phyloP scores from a whole-genome alignment of 371 early-diverging fungal genomes.

The Zychaea mexicana region DNA sequence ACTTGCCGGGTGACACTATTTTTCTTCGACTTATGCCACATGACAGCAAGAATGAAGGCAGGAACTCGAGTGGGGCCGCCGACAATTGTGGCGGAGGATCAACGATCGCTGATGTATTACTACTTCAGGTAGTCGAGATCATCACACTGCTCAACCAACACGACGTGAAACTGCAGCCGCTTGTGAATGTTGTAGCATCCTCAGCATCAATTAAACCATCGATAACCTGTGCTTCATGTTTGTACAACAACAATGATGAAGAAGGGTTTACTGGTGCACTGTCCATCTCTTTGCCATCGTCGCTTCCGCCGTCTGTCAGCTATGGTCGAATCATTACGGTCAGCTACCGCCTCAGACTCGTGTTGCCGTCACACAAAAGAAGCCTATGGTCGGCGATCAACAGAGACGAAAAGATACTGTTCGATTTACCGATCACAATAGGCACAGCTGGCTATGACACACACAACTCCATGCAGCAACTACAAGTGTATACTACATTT shows the following conservation, averaged over 20 bases:
- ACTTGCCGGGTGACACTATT: background rate
- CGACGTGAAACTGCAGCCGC: background rate
- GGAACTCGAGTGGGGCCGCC: too few species aligned
- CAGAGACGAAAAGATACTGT: background rate
- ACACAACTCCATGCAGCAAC: background rate
- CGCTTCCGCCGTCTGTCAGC: background rate
- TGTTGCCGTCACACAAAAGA: background rate
- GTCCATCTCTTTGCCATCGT: background rate
- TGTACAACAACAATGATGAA: background rate
- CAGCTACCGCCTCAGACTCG: background rate
- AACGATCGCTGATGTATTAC: background rate
- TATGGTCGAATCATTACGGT: background rate
- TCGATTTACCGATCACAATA: background rate
- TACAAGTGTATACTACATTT: background rate
- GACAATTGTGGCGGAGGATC: background rate
- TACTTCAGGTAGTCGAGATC: background rate
- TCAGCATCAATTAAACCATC: too few species aligned
- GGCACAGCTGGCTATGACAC: background rate
- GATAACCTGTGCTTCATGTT: too few species aligned
- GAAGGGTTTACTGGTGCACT: background rate
- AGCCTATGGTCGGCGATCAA: background rate
- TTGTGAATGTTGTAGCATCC: background rate
- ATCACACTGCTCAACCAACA: background rate
- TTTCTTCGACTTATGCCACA: background rate
- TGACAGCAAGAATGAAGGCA: too few species aligned